phyloP scores from a whole-genome alignment of 441 rosid species.

The Bocquillonia castaneifolia region DNA sequence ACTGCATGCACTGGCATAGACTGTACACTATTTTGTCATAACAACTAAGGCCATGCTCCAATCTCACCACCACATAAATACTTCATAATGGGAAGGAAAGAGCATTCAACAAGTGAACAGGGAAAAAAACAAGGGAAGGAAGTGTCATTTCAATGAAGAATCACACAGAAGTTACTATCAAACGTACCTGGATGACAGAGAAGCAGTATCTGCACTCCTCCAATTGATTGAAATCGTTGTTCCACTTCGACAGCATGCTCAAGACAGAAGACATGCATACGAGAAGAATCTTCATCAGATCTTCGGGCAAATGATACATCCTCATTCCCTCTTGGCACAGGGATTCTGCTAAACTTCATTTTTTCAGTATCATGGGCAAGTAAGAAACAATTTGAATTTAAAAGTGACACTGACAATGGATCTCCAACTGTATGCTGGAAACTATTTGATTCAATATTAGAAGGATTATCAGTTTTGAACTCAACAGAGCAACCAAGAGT shows the following conservation, averaged over 20 bases:
- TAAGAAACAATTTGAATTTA: conserved; percentile 28
- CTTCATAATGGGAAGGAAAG: background rate
- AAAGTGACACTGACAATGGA: conserved; percentile 22
- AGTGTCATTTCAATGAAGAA: background rate
- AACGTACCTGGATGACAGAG: conserved; percentile 86
- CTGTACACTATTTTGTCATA: background rate
- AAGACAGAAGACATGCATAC: conserved; percentile 86
- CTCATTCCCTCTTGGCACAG: conserved; percentile 22
- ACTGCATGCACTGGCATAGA: background rate
- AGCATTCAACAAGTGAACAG: background rate
- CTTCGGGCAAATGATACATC: conserved; percentile 36
- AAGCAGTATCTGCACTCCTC: conserved; percentile 74
- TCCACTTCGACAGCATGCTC: conserved; percentile 95
- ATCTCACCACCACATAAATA: background rate
- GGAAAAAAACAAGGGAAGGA: background rate
- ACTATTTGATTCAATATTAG: conserved; percentile 32
- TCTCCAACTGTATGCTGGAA: conserved; percentile 29
- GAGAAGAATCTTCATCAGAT: conserved; percentile 75
- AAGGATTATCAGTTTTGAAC: conserved; percentile 32
- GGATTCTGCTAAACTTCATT: conserved; percentile 27
- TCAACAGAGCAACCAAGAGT: conserved; percentile 24
- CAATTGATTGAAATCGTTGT: conserved; percentile 63
- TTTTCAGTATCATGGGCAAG: conserved; percentile 30
- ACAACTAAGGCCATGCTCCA: background rate
- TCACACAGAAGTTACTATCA: background rate